Evolutionary conservation across 2,329 filamentous ascomycete genomes (phyloP).

Genomic region (Graphilbum fragrans): DNA sequence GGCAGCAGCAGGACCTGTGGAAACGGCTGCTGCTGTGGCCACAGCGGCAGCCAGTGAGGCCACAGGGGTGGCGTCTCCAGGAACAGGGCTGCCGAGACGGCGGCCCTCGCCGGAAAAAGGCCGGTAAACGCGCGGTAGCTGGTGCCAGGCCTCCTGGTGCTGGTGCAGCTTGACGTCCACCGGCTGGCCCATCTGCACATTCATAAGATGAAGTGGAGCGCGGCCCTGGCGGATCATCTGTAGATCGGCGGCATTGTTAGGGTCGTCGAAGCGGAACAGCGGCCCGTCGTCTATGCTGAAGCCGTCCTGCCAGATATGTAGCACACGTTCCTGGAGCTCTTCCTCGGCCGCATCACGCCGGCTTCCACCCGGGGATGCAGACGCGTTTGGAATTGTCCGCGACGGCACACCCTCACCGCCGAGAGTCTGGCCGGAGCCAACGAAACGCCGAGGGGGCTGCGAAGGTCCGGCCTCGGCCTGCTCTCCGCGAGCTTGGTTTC

Average conservation of each 20-base stretch:
- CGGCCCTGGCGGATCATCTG: constrained; percentile 66
- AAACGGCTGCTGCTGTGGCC: constrained; percentile 19
- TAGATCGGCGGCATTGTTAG: constrained; percentile 58
- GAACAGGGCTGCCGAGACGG: constrained; percentile 65
- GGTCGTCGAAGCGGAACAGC: constrained; percentile 68
- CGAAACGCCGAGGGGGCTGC: constrained; percentile 39
- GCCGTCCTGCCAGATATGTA: constrained; percentile 75
- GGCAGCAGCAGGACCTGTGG: constrained; percentile 19
- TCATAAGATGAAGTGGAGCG: constrained; percentile 66
- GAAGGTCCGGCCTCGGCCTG: constrained; percentile 35
- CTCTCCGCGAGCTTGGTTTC: constrained; percentile 1
- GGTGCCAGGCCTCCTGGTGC: constrained; percentile 61
- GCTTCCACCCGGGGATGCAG: constrained; percentile 12
- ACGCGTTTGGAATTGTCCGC: constrained; percentile 52
- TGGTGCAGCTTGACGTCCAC: constrained; percentile 71
- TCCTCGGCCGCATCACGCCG: constrained; percentile 9
- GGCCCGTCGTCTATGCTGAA: constrained; percentile 78
- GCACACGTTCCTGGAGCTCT: constrained; percentile 50
- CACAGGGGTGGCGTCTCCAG: constrained; percentile 32
- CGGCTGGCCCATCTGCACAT: constrained; percentile 60
- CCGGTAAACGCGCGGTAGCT: constrained; percentile 62
- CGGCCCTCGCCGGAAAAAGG: constrained; percentile 63
- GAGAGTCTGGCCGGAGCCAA: constrained; percentile 61
- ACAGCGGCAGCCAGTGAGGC: constrained; percentile 21
- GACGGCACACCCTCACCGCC: constrained; percentile 68